Evolutionary conservation across 2,329 filamentous ascomycete genomes (phyloP), one percentile per base, ranked within the genome.

Genomic region (Colletotrichum ledebouriae): DNA sequence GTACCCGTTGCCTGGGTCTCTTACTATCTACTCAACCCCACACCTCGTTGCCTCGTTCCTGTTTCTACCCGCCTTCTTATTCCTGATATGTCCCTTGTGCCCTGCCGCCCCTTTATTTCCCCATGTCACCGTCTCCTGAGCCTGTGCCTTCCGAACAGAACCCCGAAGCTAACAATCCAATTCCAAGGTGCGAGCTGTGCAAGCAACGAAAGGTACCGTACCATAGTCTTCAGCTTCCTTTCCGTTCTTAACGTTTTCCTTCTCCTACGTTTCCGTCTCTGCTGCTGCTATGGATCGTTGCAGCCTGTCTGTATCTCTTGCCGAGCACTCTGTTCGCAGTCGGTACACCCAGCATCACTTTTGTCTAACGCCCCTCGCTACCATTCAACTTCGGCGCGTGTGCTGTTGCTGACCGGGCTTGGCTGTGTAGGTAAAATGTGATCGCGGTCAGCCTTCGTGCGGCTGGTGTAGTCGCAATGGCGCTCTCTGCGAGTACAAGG

Each of bases 181-280:
- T 77, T 53, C 74, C 75, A 78, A 91, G 89, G 75, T 91, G 92
- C 76, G 92, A 94, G 80, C 85, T 92, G 59, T 94, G 92, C 82
- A 94, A 94, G 79, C 89, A 92, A 78, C 84, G 92, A 81, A 95
- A 94, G 84, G 92, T 93, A 80, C 63, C 78, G 74, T 52, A 79
- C 61, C 78, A 74, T 46, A 12, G n/a, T 17, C 34, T 15, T 46
- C 12, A 17, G n/a, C n/a, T 49, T 17, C 22, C 34, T 47, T 49
- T 60, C 33, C 20, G 33, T 42, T 17, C 11, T 12, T 39, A 10
- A 13, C 25, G 15, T 10, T 61, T 60, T 42, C 34, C 49, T 11
- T 56, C 34, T n/a, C 29, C 22, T 42, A 7, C 25, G 25, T 6
- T 15, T 50, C 34, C 12, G 11, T 22, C 7, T 3, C 15, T 11